Conservation (phyloP, 345 rosid genomes). For the Cochlearia excelsa region DNA sequence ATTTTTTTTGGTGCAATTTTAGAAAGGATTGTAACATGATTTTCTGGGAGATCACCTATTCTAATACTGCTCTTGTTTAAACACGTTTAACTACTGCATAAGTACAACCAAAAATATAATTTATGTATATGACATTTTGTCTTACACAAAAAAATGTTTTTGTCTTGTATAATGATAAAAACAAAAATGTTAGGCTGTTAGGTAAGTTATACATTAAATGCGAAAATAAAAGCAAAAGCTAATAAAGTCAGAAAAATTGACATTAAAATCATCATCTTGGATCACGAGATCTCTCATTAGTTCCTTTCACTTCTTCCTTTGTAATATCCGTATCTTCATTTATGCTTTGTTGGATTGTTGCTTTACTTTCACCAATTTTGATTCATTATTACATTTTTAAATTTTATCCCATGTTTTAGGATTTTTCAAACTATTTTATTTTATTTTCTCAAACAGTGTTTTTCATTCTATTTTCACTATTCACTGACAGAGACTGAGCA, state of each 20-base stretch:
- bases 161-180: conserved; percentile 23
- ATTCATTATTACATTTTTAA: neutral
- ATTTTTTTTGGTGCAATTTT: too few relatives aligned
- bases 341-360: conserved; percentile 19
- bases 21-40: too few relatives aligned
- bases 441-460: conserved; percentile 9
- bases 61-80: too few relatives aligned
- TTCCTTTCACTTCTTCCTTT: conserved; percentile 29
- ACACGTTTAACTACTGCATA: too few relatives aligned
- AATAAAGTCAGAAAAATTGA: conserved; percentile 30
- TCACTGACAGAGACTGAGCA: conserved; percentile 13
- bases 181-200: conserved; percentile 30
- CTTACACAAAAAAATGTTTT: too few relatives aligned
- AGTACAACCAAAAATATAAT: too few relatives aligned
- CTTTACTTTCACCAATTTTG: conserved; percentile 20
- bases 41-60: too few relatives aligned
- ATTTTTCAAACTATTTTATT: conserved; percentile 1
- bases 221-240: conserved; percentile 29
- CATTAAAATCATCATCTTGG: conserved; percentile 38
- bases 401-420: conserved; percentile 18
- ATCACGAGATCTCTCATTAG: conserved; percentile 41
- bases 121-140: too few relatives aligned
- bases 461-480: conserved; percentile 34
- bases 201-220: conserved; percentile 29
- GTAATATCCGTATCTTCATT: conserved; percentile 31